Conservation (phyloP, 306 rosid species). For the Inga oerstediana region DNA sequence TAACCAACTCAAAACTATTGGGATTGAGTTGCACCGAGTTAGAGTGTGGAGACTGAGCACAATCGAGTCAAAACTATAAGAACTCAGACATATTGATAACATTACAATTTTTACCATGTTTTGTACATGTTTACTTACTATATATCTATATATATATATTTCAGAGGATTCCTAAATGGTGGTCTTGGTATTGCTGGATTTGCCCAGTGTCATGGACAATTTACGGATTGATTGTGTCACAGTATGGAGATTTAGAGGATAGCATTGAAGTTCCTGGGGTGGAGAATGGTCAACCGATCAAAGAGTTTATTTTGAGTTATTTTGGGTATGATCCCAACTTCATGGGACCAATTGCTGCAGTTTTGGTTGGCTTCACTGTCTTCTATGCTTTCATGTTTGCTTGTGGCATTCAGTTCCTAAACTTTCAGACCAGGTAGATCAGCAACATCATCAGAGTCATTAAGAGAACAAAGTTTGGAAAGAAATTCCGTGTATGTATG, state of each 20-base stretch:
- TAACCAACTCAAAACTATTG: too few relatives aligned
- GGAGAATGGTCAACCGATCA: slow-evolving; percentile 17
- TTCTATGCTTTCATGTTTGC: slow-evolving; percentile 90
- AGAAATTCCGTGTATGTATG: not conserved
- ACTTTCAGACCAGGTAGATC: slow-evolving; percentile 78
- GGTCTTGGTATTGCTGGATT: slow-evolving; percentile 97
- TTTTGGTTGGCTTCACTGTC: slow-evolving; percentile 66
- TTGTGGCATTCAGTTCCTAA: slow-evolving; percentile 64
- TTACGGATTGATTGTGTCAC: slow-evolving; percentile 90
- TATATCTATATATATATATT: slow-evolving; percentile 16
- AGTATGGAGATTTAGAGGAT: slow-evolving; percentile 64
- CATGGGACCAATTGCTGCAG: slow-evolving; percentile 83
- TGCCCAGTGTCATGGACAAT: slow-evolving; percentile 98
- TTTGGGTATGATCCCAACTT: slow-evolving; percentile 69
- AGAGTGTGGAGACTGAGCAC: too few relatives aligned
- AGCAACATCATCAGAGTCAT: not conserved
- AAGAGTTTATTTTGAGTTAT: slow-evolving; percentile 46
- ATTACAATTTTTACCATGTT: not conserved
- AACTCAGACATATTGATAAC: not conserved
- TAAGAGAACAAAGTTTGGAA: not conserved
- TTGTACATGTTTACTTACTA: not conserved
- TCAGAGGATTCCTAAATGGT: slow-evolving; percentile 98
- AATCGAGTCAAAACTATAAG: too few relatives aligned
- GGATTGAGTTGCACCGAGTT: too few relatives aligned
- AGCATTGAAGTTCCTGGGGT: slow-evolving; percentile 57